Conservation (phyloP, 2,329 filamentous ascomycete genomes). For the Talaromyces sp. region DNA sequence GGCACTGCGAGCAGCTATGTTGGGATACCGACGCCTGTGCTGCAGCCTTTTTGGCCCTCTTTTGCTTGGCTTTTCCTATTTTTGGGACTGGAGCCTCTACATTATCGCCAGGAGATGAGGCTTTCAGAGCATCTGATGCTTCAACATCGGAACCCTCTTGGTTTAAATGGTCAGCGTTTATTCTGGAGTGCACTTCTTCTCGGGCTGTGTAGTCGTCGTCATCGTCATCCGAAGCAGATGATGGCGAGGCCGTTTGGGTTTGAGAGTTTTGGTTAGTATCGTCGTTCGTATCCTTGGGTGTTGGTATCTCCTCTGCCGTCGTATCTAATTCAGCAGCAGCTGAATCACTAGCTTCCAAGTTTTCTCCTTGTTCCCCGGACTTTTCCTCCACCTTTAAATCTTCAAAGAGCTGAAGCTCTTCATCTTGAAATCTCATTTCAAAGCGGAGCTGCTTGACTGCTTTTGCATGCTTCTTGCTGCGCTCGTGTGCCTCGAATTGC, state of each 20-base stretch:
- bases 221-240: constrained; percentile 4
- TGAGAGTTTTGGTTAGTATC: not conserved
- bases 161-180: not conserved
- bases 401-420: constrained; percentile 31
- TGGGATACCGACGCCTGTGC: constrained; percentile 25
- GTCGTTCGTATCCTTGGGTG: not conserved
- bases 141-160: not conserved
- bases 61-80: constrained; percentile 50
- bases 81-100: constrained; percentile 22
- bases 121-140: not conserved
- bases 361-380: constrained; percentile 6
- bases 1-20: constrained; percentile 72
- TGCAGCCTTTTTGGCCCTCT: constrained; percentile 47
- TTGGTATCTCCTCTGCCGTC: not conserved
- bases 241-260: not conserved
- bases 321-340: not conserved
- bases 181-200: constrained; percentile 24
- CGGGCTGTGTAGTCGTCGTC: constrained; percentile 37
- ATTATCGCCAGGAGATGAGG: constrained; percentile 2
- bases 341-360: not conserved
- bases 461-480: constrained; percentile 93
- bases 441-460: constrained; percentile 72
- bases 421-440: constrained; percentile 79
- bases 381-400: constrained; percentile 5
- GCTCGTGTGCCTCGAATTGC: constrained; percentile 86